Conservation (phyloP, 2,329 filamentous ascomycete species). For the Sporothrix mexicana region DNA sequence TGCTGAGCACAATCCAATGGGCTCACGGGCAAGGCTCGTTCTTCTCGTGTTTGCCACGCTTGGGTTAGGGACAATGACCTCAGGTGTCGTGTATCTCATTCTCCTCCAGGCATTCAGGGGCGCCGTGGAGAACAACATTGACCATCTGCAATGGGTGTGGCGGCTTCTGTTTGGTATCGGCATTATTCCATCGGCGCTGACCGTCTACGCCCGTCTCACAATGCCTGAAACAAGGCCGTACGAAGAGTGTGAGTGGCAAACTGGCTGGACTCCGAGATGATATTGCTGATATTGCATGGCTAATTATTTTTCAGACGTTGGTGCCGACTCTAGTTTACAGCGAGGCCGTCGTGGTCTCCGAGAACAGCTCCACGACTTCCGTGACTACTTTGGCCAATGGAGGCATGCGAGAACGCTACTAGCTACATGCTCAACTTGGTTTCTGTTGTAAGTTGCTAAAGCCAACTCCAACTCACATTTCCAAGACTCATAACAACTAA, state of each 20-base stretch:
- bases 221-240: background rate
- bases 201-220: background rate
- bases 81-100: background rate
- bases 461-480: too few species aligned
- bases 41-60: background rate
- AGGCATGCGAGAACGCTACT: background rate
- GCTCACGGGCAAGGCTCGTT: background rate
- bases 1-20: background rate
- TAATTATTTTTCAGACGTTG: background rate
- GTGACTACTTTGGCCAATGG: background rate
- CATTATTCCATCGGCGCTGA: slow-evolving; percentile 1
- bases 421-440: background rate
- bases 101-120: background rate
- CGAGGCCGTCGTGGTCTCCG: background rate
- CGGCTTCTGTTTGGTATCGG: slow-evolving; percentile 6
- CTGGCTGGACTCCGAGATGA: too few species aligned
- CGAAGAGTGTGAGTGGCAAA: background rate
- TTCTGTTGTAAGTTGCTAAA: background rate
- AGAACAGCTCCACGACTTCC: background rate
- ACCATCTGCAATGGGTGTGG: slow-evolving; percentile 14
- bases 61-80: background rate
- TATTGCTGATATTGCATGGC: background rate
- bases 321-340: background rate
- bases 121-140: background rate
- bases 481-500: background rate